Conservation (phyloP, 2,329 filamentous ascomycete species). For the Stachybotrys chlorohalonatus region DNA sequence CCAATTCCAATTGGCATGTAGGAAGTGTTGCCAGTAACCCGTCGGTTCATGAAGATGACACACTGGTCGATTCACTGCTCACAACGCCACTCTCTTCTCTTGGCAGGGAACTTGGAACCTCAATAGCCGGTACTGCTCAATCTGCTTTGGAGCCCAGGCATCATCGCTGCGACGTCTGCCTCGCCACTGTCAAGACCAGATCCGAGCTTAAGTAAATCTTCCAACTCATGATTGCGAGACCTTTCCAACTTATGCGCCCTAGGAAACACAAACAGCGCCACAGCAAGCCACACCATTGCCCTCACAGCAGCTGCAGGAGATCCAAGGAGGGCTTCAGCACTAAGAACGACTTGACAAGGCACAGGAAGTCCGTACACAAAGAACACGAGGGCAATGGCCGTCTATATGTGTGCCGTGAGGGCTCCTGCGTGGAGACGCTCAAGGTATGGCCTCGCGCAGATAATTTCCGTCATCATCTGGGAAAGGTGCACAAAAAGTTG, state of each 20-base stretch:
- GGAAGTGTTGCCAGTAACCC: conserved; percentile 29
- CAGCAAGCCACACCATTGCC: conserved; percentile 56
- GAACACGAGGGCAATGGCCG: conserved; percentile 23
- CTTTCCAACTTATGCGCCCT: conserved; percentile 9
- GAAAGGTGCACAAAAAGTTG: conserved; percentile 49
- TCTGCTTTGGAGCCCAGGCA: background rate
- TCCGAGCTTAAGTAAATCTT: conserved; percentile 46
- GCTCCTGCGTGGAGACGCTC: conserved; percentile 11
- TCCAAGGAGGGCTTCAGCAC: conserved; percentile 66
- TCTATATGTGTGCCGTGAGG: conserved; percentile 15
- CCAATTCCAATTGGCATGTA: conserved; percentile 21
- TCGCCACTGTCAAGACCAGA: conserved; percentile 34
- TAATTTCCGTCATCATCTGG: conserved; percentile 77
- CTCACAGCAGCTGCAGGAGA: conserved; percentile 40
- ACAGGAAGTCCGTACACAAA: conserved; percentile 63
- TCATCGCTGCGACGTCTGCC: conserved; percentile 30
- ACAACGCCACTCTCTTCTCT: conserved; percentile 21
- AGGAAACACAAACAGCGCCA: conserved; percentile 73
- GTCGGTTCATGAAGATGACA: conserved; percentile 36
- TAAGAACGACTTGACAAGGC: conserved; percentile 71
- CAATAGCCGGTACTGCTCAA: background rate
- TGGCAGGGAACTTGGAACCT: background rate
- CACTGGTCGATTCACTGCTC: conserved; percentile 27
- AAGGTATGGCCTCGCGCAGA: conserved; percentile 77
- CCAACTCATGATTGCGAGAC: background rate